Evolutionary conservation across 2,329 filamentous ascomycete genomes (phyloP), one percentile per base, ranked within the genome.

Genomic region (Diaporthe australafricana): DNA sequence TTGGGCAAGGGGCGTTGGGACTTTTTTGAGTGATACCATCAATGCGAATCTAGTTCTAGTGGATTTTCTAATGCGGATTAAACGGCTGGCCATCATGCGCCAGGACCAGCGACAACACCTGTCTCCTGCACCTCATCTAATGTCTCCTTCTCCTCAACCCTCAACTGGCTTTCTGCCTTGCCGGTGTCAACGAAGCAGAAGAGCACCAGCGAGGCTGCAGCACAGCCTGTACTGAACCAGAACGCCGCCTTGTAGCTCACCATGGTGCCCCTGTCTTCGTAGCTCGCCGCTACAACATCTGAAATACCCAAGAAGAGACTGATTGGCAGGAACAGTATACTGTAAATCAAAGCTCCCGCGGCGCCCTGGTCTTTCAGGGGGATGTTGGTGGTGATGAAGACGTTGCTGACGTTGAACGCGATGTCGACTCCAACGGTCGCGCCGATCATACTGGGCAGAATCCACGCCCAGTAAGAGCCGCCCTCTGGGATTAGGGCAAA

Each of bases 371-470:
- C 86, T 16, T 88, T 86, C 5, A 85, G 84, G 0, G 93, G 92
- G 74, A 95, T 84, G 17, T 88, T 89, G 0, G 92, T 94, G 0
- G 92, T 94, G 79, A 94, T 92, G 81, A 93, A 95, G 72, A 95
- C 88, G 77, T 93, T 95, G 22, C 91, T 89, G 1, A 95, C 88
- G 77, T 92, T 94, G 82, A 92, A 95, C 8, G 90, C 90, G 69
- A 95, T 90, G 77, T 96, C 93, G 72, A 95, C 90, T 22, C 91
- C 92, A 42, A 95, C 84, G 0, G 93, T 95, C 16, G 87, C 87
- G 74, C 90, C 89, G 4, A 92, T 79, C 90, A 92, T 92, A 68
- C 89, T 83, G 0, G 93, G 91, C 77, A 95, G 94, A 27, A 94
- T 86, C 77, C 88, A 95, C 0, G 91, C 88, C 93, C 93, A 96